A percentile compares a stretch with the other conserved stretches of the same genome.
Conservation (phyloP, 345 rosid genomes). For the Citrus reticulata region DNA sequence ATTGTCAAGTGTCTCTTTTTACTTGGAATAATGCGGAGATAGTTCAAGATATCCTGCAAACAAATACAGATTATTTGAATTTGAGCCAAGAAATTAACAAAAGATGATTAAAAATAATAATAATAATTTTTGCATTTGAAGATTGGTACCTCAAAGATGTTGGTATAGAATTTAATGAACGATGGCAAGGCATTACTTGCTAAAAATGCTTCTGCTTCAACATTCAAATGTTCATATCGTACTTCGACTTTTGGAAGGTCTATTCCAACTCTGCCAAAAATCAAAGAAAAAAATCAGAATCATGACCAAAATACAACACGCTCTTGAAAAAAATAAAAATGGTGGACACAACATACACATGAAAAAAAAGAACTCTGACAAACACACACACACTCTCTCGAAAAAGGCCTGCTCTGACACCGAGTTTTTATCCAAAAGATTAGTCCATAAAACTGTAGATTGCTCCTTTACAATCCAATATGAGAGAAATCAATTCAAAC, state of each 20-base stretch:
- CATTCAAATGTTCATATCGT: conserved; percentile 35
- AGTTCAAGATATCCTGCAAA: conserved; percentile 30
- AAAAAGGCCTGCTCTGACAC: too few relatives aligned
- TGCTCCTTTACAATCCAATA: too few relatives aligned
- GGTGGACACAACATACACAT: too few relatives aligned
- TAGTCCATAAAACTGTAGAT: too few relatives aligned
- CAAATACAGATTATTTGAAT: not conserved
- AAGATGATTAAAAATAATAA: not conserved
- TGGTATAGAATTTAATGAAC: conserved; percentile 22
- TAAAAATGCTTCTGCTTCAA: conserved; percentile 26
- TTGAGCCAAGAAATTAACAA: not conserved
- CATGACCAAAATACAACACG: not conserved
- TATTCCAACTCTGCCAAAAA: conserved; percentile 32
- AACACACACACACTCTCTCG: too few relatives aligned
- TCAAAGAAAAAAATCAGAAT: not conserved
- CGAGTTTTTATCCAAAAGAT: too few relatives aligned
- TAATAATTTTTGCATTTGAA: not conserved
- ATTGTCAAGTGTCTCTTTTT: conserved; percentile 52
- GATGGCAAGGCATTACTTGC: conserved; percentile 40
- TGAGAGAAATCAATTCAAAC: too few relatives aligned
- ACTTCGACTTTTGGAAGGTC: conserved; percentile 20
- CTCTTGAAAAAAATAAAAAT: too few relatives aligned
- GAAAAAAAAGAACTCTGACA: too few relatives aligned
- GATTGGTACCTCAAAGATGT: conserved; percentile 26
- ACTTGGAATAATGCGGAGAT: conserved; percentile 37